Percentiles rank a stretch among this genome's conserved stretches.
Conservation (phyloP, 495 filamentous ascomycete genomes). For the Penicillium riverlandense region DNA sequence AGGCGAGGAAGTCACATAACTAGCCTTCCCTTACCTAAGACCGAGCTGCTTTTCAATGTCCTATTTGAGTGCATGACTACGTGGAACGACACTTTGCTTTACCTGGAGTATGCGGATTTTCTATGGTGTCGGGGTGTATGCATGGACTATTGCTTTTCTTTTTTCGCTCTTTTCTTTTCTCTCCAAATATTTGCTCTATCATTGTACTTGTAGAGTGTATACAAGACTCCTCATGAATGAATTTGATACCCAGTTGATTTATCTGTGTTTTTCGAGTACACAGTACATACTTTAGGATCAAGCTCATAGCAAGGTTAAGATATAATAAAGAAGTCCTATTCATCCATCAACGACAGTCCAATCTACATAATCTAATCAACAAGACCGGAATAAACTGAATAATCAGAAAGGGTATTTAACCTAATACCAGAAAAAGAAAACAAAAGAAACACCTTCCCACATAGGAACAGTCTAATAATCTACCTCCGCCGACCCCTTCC, state of each 20-base stretch:
- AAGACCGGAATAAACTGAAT: too few species aligned
- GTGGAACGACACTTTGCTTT: background rate
- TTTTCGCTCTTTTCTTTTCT: slow-evolving; percentile 2
- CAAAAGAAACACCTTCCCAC: background rate
- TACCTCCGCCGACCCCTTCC: slow-evolving; percentile 1
- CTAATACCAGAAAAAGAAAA: too few species aligned
- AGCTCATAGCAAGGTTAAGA: too few species aligned
- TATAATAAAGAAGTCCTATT: too few species aligned
- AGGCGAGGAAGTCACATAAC: slow-evolving; percentile 22
- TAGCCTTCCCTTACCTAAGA: background rate
- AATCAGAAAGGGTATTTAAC: too few species aligned
- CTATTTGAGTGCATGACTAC: background rate
- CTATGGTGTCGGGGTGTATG: too few species aligned
- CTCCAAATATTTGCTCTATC: background rate
- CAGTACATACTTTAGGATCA: too few species aligned
- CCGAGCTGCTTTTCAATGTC: too few species aligned
- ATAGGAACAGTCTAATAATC: background rate
- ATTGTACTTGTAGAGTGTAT: slow-evolving; percentile 11
- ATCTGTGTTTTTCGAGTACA: background rate
- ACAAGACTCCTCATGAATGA: slow-evolving; percentile 5
- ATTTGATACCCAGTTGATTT: slow-evolving; percentile 15
- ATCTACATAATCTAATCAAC: too few species aligned
- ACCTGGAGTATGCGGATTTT: background rate
- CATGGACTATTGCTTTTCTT: background rate
- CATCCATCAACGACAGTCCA: too few species aligned